A percentile compares a stretch with the other conserved stretches of the same genome.
These are phyloP conservation scores for Fragilariopsis cylindrus DNA, from an alignment of 108 stramenopile genomes.

Conservation along the genomic window DNA sequence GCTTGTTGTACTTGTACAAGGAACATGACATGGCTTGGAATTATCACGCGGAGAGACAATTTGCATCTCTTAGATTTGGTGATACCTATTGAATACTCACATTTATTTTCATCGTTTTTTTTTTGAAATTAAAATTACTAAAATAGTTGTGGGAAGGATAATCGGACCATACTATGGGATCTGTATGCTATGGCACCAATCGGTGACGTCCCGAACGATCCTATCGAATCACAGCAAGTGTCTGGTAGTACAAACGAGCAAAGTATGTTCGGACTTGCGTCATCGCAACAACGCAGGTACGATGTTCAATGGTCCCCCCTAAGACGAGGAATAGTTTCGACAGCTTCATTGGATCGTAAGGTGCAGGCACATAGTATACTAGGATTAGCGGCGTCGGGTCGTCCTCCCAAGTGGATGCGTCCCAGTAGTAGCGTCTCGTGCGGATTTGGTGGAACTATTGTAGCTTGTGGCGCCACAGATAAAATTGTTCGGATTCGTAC, in stretches of 20 bases:
- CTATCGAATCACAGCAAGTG: conserved; percentile 10
- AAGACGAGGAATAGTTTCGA: conserved; percentile 85
- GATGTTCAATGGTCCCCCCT: conserved; percentile 91
- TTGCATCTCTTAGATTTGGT: neutral
- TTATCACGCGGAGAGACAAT: too few species aligned
- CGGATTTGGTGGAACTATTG: conserved; percentile 90
- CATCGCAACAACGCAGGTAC: conserved; percentile 76
- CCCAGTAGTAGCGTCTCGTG: conserved; percentile 85
- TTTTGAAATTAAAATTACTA: conserved; percentile 13
- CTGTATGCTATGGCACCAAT: conserved; percentile 80
- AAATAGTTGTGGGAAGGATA: conserved; percentile 89
- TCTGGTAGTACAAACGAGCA: conserved; percentile 40
- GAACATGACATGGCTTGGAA: too few species aligned
- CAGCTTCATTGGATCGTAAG: conserved; percentile 94
- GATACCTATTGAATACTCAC: neutral
- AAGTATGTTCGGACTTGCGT: conserved; percentile 56
- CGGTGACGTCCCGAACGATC: conserved; percentile 83
- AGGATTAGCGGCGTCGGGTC: conserved; percentile 66
- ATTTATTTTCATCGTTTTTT: neutral
- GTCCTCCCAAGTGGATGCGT: conserved; percentile 95
- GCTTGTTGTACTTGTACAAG: too few species aligned
- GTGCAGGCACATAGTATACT: conserved; percentile 91
- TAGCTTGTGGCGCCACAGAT: conserved; percentile 62
- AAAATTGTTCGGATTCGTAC: conserved; percentile 52
- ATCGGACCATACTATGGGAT: conserved; percentile 97